A percentile compares a stretch with the other conserved stretches of the same genome.
phyloP scores from a whole-genome alignment of 2,329 filamentous ascomycete species.

The Byssothecium circinans region DNA sequence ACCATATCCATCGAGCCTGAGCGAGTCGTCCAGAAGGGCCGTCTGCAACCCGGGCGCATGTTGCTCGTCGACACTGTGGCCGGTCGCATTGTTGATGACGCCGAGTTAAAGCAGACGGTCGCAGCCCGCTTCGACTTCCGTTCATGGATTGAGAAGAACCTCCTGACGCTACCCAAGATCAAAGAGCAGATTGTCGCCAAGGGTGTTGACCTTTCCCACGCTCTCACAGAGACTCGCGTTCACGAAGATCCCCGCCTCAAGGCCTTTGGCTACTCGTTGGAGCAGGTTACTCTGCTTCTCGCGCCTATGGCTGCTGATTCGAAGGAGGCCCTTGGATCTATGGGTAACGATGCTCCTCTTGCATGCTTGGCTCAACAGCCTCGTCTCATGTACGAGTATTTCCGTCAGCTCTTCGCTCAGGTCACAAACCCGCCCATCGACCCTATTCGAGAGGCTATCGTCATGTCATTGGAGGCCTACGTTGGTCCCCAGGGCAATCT shows the following conservation, averaged over 20 bases:
- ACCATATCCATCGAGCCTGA: constrained; percentile 91
- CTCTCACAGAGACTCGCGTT: constrained; percentile 68
- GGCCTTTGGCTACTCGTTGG: constrained; percentile 91
- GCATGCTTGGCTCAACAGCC: constrained; percentile 90
- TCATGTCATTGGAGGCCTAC: constrained; percentile 97
- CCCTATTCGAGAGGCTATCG: constrained; percentile 93
- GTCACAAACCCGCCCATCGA: constrained; percentile 98
- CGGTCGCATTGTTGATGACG: constrained; percentile 91
- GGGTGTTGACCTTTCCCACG: constrained; percentile 64
- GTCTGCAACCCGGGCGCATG: constrained; percentile 93
- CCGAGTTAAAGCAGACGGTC: constrained; percentile 86
- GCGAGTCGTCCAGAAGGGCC: constrained; percentile 86
- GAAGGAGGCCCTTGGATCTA: constrained; percentile 94
- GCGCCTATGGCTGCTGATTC: constrained; percentile 97
- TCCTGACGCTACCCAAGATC: constrained; percentile 78
- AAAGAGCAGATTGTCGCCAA: constrained; percentile 62
- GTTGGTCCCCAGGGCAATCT: constrained; percentile 95
- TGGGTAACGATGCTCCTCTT: constrained; percentile 95
- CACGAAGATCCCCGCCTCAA: constrained; percentile 83
- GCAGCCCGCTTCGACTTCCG: constrained; percentile 86
- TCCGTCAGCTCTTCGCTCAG: constrained; percentile 95
- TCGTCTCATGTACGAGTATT: constrained; percentile 91
- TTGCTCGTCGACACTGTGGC: constrained; percentile 88
- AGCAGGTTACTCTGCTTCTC: constrained; percentile 89
- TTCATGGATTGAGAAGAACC: constrained; percentile 81